phyloP scores from a whole-genome alignment of 371 early-diverging fungal species.

The Mucor plumbeus region DNA sequence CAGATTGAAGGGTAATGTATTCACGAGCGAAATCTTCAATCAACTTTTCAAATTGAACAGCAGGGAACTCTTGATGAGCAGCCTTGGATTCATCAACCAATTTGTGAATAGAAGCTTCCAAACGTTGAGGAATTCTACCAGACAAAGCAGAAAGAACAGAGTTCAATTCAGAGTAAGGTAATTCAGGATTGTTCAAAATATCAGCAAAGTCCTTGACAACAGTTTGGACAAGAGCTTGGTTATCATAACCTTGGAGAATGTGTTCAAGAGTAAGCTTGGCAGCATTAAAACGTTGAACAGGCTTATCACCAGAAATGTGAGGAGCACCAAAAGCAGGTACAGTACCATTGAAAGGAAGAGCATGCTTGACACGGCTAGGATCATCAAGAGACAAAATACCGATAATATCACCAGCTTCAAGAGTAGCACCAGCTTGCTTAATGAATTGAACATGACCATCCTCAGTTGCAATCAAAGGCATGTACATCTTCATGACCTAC shows the following conservation, averaged over 20 bases:
- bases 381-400: conserved; percentile 93
- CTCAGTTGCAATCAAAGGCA: conserved; percentile 92
- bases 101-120: conserved; percentile 65
- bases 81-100: conserved; percentile 45
- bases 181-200: conserved; percentile 75
- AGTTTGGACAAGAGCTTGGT: conserved; percentile 67
- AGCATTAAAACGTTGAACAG: conserved; percentile 82
- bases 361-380: conserved; percentile 89
- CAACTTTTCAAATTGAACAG: conserved; percentile 65
- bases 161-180: conserved; percentile 87
- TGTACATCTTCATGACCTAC: conserved; percentile 99
- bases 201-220: conserved; percentile 79
- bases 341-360: conserved; percentile 87
- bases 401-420: conserved; percentile 92
- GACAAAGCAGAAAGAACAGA: conserved; percentile 83
- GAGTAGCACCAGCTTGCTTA: conserved; percentile 88
- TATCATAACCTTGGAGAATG: conserved; percentile 91
- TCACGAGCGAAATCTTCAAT: conserved; percentile 66
- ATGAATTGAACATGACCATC: conserved; percentile 90
- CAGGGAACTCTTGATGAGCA: conserved; percentile 73
- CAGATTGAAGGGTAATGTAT: conserved; percentile 62
- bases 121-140: conserved; percentile 85
- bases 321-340: conserved; percentile 82
- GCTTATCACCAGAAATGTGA: conserved; percentile 77
- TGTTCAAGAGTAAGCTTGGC: conserved; percentile 67